Evolutionary conservation across 176 grass and related monocot genomes (phyloP).

Genomic region (Aegilops speltoides): DNA sequence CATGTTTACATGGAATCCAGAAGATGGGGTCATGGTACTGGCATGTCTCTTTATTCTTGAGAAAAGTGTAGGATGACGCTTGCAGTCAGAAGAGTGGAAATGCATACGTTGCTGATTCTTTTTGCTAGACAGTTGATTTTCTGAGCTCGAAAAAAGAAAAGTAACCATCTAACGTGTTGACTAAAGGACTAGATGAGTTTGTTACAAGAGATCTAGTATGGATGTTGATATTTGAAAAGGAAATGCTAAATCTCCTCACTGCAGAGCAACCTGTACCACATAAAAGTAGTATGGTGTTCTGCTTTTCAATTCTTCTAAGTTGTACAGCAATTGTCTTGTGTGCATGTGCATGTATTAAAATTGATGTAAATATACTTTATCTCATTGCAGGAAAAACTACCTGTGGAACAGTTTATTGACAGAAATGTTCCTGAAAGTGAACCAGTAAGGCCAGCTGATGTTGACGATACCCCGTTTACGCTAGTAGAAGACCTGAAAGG

Average conservation of each 20-base stretch:
- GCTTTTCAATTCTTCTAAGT: neutral
- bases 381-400: slow-evolving; percentile 66
- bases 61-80: neutral
- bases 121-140: neutral
- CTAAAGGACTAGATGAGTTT: neutral
- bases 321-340: slow-evolving; percentile 4
- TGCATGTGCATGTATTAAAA: neutral
- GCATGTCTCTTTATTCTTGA: neutral
- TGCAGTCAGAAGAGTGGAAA: neutral
- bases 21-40: neutral
- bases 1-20: neutral
- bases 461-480: slow-evolving; percentile 83
- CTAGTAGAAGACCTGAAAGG: slow-evolving; percentile 72
- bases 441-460: slow-evolving; percentile 63
- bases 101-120: neutral
- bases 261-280: neutral
- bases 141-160: neutral
- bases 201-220: slow-evolving; percentile 14
- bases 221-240: slow-evolving; percentile 14
- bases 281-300: neutral
- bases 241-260: neutral
- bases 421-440: slow-evolving; percentile 59
- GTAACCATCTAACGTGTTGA: neutral
- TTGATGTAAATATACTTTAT: slow-evolving; percentile 19
- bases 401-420: slow-evolving; percentile 69